Evolutionary conservation across 495 filamentous ascomycete species (phyloP).

Genomic region (Neurospora discreta): DNA sequence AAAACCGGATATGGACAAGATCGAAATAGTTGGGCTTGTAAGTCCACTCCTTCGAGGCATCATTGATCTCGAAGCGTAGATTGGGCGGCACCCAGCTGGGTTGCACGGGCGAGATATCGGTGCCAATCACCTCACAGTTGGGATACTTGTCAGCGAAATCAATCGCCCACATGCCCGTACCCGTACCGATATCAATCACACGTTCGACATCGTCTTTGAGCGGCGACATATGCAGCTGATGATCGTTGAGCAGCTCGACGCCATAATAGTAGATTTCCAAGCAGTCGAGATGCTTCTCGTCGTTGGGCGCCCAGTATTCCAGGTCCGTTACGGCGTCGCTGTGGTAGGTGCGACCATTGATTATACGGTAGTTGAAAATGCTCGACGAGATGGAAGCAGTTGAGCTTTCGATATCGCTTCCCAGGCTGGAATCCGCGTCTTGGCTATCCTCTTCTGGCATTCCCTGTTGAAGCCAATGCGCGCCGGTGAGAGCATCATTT

Average conservation of each 20-base stretch:
- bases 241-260: background rate
- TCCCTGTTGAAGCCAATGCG: background rate
- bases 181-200: slow-evolving; percentile 41
- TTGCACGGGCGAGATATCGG: slow-evolving; percentile 30
- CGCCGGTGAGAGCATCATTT: background rate
- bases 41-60: slow-evolving; percentile 36
- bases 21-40: slow-evolving; percentile 41
- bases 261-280: slow-evolving; percentile 11
- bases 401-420: slow-evolving; percentile 5
- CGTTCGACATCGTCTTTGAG: background rate
- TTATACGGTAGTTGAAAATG: slow-evolving; percentile 29
- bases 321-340: slow-evolving; percentile 4
- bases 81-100: slow-evolving; percentile 29
- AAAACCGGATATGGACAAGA: slow-evolving; percentile 44
- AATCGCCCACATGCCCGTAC: slow-evolving; percentile 43
- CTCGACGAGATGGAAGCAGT: slow-evolving; percentile 33
- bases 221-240: background rate
- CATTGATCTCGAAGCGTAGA: slow-evolving; percentile 32
- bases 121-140: slow-evolving; percentile 21
- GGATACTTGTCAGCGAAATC: slow-evolving; percentile 30
- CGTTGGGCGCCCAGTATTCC: slow-evolving; percentile 14
- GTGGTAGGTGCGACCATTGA: slow-evolving; percentile 27
- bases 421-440: background rate
- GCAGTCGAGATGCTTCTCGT: slow-evolving; percentile 13
- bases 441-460: background rate